These are phyloP conservation scores for Sporodiniella umbellata DNA, from an alignment of 371 early-diverging fungal species.

Conservation along the genomic window DNA sequence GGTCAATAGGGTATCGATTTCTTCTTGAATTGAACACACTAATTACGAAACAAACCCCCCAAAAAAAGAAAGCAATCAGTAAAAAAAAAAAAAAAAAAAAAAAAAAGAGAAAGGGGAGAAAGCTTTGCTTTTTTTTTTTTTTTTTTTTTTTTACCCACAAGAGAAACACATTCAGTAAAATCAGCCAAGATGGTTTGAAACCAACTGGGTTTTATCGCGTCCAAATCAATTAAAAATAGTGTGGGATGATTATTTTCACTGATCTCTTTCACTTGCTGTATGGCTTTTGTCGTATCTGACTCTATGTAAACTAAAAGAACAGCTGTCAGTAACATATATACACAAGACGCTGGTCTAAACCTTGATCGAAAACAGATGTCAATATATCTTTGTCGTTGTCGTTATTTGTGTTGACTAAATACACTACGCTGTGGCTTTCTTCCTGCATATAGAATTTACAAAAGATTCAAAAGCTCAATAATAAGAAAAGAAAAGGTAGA, in stretches of 20 bases:
- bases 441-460: constrained; percentile 19
- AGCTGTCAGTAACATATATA: neutral
- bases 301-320: neutral
- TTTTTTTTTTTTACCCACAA: constrained; percentile 25
- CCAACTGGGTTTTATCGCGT: constrained; percentile 12
- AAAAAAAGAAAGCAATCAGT: constrained; percentile 1
- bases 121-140: too few relatives aligned
- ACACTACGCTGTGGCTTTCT: constrained; percentile 21
- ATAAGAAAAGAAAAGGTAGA: neutral
- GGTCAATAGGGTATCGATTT: constrained; percentile 31
- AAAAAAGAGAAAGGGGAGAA: too few relatives aligned
- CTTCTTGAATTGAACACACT: constrained; percentile 38
- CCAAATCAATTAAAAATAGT: constrained; percentile 21
- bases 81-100: too few relatives aligned
- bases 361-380: constrained; percentile 24
- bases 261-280: constrained; percentile 19
- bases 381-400: constrained; percentile 13
- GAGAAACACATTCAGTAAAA: constrained; percentile 10
- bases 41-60: too few relatives aligned
- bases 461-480: constrained; percentile 3
- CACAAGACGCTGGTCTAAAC: constrained; percentile 6
- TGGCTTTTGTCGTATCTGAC: constrained; percentile 26
- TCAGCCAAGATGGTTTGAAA: constrained; percentile 10
- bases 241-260: constrained; percentile 13
- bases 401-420: constrained; percentile 10